Conservation (phyloP, 176 grass and related monocot genomes). For the Puccinellia tenuiflora region DNA sequence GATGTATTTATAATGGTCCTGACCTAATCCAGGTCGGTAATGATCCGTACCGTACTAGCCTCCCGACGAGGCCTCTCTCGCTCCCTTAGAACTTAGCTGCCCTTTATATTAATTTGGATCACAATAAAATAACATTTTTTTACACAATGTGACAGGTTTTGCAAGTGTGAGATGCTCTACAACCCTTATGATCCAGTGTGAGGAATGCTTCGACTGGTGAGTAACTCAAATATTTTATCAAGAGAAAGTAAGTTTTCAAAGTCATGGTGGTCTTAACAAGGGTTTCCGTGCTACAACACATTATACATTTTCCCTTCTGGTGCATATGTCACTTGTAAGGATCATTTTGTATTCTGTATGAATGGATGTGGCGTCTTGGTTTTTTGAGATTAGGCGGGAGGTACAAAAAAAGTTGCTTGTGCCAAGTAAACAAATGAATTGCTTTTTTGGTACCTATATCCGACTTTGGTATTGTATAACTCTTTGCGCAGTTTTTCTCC, state of each 20-base stretch:
- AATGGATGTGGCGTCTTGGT: not conserved
- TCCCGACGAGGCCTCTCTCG: too few relatives aligned
- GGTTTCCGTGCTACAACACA: not conserved
- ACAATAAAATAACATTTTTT: too few relatives aligned
- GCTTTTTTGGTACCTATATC: slow-evolving; percentile 1
- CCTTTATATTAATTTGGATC: too few relatives aligned
- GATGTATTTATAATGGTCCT: too few relatives aligned
- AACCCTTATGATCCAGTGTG: slow-evolving; percentile 98
- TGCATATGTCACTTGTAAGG: not conserved
- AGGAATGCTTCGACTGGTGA: slow-evolving; percentile 90
- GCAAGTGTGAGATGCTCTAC: slow-evolving; percentile 99
- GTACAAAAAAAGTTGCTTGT: not conserved
- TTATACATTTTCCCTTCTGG: not conserved
- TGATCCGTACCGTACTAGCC: too few relatives aligned
- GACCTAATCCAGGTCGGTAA: too few relatives aligned
- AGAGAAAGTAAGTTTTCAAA: not conserved
- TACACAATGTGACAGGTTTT: slow-evolving; percentile 62
- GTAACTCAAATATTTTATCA: slow-evolving; percentile 17
- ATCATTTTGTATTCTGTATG: not conserved
- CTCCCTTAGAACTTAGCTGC: too few relatives aligned
- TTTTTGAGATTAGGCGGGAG: not conserved
- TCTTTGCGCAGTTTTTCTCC: not conserved
- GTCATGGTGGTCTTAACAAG: not conserved
- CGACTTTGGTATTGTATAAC: not conserved
- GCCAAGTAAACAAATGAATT: not conserved